Evolutionary conservation across 1,284 basidiomycete species (phyloP), one percentile per base, ranked within the genome.

Genomic region (Tylopilus sp.): DNA sequence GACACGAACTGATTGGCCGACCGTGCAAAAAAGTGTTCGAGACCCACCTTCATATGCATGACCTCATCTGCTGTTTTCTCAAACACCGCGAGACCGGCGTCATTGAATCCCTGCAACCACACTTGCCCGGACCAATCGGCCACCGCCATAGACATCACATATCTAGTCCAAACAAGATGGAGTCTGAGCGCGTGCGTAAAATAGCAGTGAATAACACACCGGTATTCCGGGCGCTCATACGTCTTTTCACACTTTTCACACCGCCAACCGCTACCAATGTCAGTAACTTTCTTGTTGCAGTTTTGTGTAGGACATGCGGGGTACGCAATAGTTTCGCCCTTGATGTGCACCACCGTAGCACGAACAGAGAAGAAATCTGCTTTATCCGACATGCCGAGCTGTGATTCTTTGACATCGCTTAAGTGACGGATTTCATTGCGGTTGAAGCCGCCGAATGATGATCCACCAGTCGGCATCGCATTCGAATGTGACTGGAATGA

Each of bases 31-130:
- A 6, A 21, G 1, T 2, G 38, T 1, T 8, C 37, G 1, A 2
- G 29, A 30, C 48, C 30, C 21, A 68, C 90, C 74, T 79, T 89
- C 52, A 93, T 73, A 30, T 76, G 75, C 52, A 88, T 71, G 28
- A 98, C 70, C 37, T 96, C 86, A 61, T 93, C 84, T 13, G 93
- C 97, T 16, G 81, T 72, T 73, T 84, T 84, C 29, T 83, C 89
- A 55, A 99, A 84, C 12, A 97, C 70, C 18, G 75, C 72, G 51
- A 84, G 69, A 3, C 94, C 96, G 26, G 89, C 82, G 13, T 99
- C 97, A 67, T 99, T 97, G 76, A 99, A 99, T 1, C 92, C 93
- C 51, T 90, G 90, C 37, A 99, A 73, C 96, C 96, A 99, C 23
- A 86, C 79, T 65, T 94, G 89, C 18, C 85, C 86, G 13, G 92